These are phyloP conservation scores for Plasmodium falciparum DNA, from an alignment of 169 alveolate genomes.

Conservation along the genomic window DNA sequence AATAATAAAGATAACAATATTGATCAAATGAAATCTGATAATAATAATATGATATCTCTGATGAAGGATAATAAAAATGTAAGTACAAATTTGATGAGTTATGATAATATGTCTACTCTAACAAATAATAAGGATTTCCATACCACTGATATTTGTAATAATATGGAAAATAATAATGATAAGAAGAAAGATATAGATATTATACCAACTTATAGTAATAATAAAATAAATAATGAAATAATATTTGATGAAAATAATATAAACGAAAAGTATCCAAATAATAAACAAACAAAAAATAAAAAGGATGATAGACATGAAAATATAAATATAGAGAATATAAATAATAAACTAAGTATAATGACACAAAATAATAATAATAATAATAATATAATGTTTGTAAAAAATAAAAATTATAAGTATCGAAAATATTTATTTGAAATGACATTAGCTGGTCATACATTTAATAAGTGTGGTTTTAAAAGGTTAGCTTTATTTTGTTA, in stretches of 20 bases:
- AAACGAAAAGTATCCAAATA: too few species aligned
- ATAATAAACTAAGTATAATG: not conserved
- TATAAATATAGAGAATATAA: not conserved
- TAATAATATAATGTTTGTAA: not conserved
- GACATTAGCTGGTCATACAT: conserved; percentile 82
- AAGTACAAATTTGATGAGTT: not conserved
- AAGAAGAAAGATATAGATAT: too few species aligned
- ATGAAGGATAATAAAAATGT: not conserved
- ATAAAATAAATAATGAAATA: too few species aligned
- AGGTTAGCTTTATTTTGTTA: conserved; percentile 81
- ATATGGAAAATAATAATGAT: too few species aligned
- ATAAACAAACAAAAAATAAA: not conserved
- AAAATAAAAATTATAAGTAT: conserved; percentile 30
- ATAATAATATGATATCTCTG: not conserved
- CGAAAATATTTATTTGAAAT: conserved; percentile 77
- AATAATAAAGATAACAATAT: not conserved
- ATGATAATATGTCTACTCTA: not conserved
- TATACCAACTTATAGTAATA: too few species aligned
- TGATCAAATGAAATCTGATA: not conserved
- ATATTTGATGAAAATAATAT: too few species aligned
- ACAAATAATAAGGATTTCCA: too few species aligned
- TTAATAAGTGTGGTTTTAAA: conserved; percentile 80
- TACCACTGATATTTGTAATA: too few species aligned
- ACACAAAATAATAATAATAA: not conserved
- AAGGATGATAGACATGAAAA: not conserved